Conservation (phyloP, 1,284 basidiomycete species). For the Meripilus lineatus region DNA sequence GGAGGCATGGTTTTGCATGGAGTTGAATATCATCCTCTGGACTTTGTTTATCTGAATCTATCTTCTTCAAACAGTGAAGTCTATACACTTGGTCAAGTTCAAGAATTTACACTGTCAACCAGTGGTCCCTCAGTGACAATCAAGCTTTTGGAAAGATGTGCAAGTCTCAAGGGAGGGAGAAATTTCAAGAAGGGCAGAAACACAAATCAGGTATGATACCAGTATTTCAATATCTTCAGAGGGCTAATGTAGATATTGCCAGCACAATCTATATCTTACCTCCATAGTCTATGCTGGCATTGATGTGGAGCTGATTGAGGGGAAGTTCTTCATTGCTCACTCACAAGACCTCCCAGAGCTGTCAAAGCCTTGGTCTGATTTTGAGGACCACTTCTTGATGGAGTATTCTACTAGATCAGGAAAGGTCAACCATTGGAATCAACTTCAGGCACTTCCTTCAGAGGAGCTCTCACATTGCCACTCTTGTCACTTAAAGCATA, state of each 20-base stretch:
- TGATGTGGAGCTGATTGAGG: slow-evolving; percentile 38
- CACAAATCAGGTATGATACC: slow-evolving; percentile 32
- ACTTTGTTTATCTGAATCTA: slow-evolving; percentile 53
- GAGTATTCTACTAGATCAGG: slow-evolving; percentile 27
- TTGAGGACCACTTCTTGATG: slow-evolving; percentile 54
- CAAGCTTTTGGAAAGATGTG: slow-evolving; percentile 37
- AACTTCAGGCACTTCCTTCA: slow-evolving; percentile 30
- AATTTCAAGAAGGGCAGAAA: slow-evolving; percentile 8
- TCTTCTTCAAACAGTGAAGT: slow-evolving; percentile 22
- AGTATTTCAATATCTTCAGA: too few relatives aligned
- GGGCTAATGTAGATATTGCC: too few relatives aligned
- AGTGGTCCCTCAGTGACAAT: slow-evolving; percentile 29
- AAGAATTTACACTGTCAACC: slow-evolving; percentile 24
- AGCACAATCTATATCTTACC: slow-evolving; percentile 42
- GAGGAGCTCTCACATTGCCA: slow-evolving; percentile 31
- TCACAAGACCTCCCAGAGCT: slow-evolving; percentile 20
- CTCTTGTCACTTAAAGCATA: slow-evolving; percentile 32
- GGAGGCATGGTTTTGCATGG: slow-evolving; percentile 34
- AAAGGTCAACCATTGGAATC: slow-evolving; percentile 14
- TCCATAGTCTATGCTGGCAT: slow-evolving; percentile 23
- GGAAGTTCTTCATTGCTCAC: slow-evolving; percentile 25
- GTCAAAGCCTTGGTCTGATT: slow-evolving; percentile 42
- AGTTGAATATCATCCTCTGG: slow-evolving; percentile 46
- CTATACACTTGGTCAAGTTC: slow-evolving; percentile 52
- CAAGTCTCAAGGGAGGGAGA: slow-evolving; percentile 21